These are phyloP conservation scores for Trichoderma asperelloides DNA, from an alignment of 495 filamentous ascomycete genomes.

Conservation along the genomic window DNA sequence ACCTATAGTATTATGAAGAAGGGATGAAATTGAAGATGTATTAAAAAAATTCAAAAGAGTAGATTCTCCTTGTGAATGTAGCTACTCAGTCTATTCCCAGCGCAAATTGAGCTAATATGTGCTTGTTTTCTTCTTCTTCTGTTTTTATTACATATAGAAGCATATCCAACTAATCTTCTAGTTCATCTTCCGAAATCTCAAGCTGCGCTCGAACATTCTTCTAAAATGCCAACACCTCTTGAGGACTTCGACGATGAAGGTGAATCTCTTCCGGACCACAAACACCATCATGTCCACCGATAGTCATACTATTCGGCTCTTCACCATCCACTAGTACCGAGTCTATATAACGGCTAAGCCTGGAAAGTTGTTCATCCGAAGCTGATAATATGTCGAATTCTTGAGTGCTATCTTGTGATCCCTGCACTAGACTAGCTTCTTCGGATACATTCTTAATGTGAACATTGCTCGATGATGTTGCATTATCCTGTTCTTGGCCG, in stretches of 20 bases:
- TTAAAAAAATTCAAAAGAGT: no score
- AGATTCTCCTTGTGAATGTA: neutral
- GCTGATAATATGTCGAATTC: neutral
- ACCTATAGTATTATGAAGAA: neutral
- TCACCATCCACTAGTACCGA: neutral
- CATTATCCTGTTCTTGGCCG: constrained; percentile 3
- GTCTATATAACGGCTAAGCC: neutral
- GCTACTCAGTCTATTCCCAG: neutral
- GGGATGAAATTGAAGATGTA: no score
- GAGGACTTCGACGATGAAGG: constrained; percentile 9
- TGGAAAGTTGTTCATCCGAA: neutral
- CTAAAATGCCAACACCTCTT: constrained; percentile 17
- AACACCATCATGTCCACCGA: neutral
- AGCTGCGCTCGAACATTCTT: constrained; percentile 13
- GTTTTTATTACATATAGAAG: neutral
- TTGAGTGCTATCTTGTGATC: neutral
- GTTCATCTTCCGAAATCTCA: constrained; percentile 12
- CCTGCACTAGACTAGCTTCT: neutral
- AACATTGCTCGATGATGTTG: neutral
- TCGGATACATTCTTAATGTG: neutral
- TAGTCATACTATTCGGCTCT: neutral
- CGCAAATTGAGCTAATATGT: no score
- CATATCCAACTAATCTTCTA: neutral
- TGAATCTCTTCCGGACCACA: neutral
- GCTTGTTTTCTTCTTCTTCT: no score